Percentiles rank a stretch among this genome's conserved stretches.
Evolutionary conservation across 805 yeast genomes (phyloP).

Genomic region (Diddensiella caesifluorescens): DNA sequence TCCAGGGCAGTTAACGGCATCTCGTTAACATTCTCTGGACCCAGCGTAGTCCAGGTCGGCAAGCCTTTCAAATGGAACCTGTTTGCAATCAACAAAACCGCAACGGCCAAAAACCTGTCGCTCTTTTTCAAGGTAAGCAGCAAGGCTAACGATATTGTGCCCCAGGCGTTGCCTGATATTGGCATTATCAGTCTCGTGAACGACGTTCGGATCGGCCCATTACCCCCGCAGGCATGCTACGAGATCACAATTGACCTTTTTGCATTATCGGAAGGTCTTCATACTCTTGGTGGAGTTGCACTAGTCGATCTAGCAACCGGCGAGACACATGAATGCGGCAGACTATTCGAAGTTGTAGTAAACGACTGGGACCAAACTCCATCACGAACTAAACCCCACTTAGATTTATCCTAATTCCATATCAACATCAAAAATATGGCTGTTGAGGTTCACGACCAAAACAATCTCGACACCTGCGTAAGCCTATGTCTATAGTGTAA

Average conservation of each 20-base stretch:
- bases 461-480: background rate
- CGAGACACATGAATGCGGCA: slow-evolving; percentile 66
- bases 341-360: slow-evolving; percentile 59
- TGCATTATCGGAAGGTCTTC: slow-evolving; percentile 62
- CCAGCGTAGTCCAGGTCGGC: slow-evolving; percentile 55
- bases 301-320: slow-evolving; percentile 60
- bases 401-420: no score
- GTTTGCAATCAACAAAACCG: slow-evolving; percentile 58
- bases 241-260: slow-evolving; percentile 58
- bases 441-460: slow-evolving; percentile 4
- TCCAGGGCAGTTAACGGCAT: background rate
- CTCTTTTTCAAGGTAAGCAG: slow-evolving; percentile 38
- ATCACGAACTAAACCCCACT: no score
- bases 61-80: slow-evolving; percentile 57
- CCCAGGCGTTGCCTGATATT: slow-evolving; percentile 36
- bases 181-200: slow-evolving; percentile 63
- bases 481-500: background rate
- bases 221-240: slow-evolving; percentile 56
- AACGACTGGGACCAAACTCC: slow-evolving; percentile 2
- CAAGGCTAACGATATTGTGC: slow-evolving; percentile 5
- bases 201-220: slow-evolving; percentile 57
- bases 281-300: slow-evolving; percentile 57
- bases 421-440: no score
- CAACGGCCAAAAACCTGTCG: slow-evolving; percentile 47
- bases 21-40: slow-evolving; percentile 56